phyloP scores from a whole-genome alignment of 345 rosid species.

The Reutealis trisperma region DNA sequence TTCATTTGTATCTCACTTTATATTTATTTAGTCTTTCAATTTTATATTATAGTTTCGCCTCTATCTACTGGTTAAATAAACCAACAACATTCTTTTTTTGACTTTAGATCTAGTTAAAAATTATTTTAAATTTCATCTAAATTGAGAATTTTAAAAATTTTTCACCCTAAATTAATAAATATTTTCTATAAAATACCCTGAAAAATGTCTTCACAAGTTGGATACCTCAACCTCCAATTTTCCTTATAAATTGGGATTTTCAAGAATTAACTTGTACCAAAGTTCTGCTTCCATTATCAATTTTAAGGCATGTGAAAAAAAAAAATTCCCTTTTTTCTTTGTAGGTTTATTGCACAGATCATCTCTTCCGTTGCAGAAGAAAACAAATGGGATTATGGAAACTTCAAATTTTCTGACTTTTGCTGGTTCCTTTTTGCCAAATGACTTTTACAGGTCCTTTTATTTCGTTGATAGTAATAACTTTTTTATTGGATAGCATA shows the following conservation, averaged over 20 bases:
- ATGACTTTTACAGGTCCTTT: too few species aligned
- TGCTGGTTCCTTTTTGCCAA: too few species aligned
- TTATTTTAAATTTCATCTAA: too few species aligned
- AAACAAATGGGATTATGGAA: not conserved
- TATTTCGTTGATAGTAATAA: not conserved
- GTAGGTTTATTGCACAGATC: not conserved
- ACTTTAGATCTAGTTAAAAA: too few species aligned
- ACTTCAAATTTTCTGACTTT: not conserved
- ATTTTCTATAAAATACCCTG: too few species aligned
- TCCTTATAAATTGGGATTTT: slow-evolving; percentile 34
- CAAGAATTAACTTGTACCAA: slow-evolving; percentile 36
- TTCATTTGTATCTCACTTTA: too few species aligned
- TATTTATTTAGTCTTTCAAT: too few species aligned
- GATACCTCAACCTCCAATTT: slow-evolving; percentile 35
- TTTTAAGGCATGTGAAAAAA: slow-evolving; percentile 45
- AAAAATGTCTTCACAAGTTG: slow-evolving; percentile 32
- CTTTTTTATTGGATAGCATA: not conserved
- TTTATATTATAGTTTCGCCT: too few species aligned
- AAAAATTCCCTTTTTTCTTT: not conserved
- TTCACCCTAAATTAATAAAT: too few species aligned
- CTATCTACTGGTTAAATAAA: too few species aligned
- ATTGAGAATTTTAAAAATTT: too few species aligned
- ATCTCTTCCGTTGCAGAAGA: not conserved
- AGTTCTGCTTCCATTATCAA: slow-evolving; percentile 24
- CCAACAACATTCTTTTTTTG: too few species aligned